Conservation (phyloP, 176 grass and related monocot genomes). For the Phoenix roebelenii region DNA sequence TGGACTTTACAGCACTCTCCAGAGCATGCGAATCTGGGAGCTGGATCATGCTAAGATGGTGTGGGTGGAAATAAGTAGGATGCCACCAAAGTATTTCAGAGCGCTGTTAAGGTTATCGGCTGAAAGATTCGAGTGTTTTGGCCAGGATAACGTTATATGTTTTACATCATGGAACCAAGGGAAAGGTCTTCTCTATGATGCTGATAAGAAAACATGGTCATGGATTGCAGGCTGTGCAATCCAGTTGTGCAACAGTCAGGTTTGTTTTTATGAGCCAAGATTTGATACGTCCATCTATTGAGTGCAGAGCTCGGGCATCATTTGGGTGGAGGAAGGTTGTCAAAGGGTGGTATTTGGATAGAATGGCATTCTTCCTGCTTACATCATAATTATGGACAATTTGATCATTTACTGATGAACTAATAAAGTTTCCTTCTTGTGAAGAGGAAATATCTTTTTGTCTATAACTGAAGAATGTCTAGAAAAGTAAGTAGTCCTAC, state of each 20-base stretch:
- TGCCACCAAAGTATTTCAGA: constrained; percentile 90
- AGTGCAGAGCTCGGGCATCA: background rate
- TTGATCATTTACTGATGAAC: no score
- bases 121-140: constrained; percentile 97
- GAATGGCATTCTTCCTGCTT: no score
- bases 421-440: no score
- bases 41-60: constrained; percentile 72
- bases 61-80: constrained; percentile 90
- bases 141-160: constrained; percentile 91
- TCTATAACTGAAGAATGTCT: no score
- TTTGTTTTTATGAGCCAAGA: constrained; percentile 92
- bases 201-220: constrained; percentile 84
- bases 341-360: no score
- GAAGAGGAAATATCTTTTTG: no score
- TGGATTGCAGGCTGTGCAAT: constrained; percentile 77
- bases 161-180: constrained; percentile 99
- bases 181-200: constrained; percentile 81
- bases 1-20: constrained; percentile 84
- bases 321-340: no score
- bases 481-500: no score
- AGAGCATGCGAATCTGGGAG: constrained; percentile 99
- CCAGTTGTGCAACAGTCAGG: constrained; percentile 87
- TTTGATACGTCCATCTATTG: constrained; percentile 56
- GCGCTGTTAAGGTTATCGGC: constrained; percentile 76
- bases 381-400: no score